Base-by-base conservation (phyloP, 257 asterid species). In the Solanum virginianum region DNA sequence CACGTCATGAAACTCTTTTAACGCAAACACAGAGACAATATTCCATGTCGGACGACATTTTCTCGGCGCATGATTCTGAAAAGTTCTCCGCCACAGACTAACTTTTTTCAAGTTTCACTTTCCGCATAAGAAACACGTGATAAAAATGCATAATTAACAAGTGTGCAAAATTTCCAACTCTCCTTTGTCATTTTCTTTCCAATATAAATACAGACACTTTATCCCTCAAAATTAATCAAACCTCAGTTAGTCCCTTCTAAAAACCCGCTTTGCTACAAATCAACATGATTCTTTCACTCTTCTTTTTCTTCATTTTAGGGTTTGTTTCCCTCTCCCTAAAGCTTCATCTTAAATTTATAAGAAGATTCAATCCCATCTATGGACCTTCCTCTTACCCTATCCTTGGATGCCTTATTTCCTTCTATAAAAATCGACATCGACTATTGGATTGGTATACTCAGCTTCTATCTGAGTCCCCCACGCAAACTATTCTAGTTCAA, bases 381-480 rank as follows among this genome's bases (percentile, higher is more conserved):
- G 10, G 80, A 32, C 80, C 68, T 54, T 7, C 49, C 1, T 59
- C 59, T 4, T 43, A 89, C 49, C 92, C 91, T 0, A 84, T 87
- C 80, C 75, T 91, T 24, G 82, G 49, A 24, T 91, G 94, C 82
- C 93, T 92, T 59, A 26, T 91, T 10, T 87, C 93, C 0, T 95
- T 92, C 90, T 93, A 92, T 89, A 85, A 90, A 53, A 95, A 95
- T 68, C 92, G 95, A 13, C 92, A 83, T 86, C 91, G 93, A 16
- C 22, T 93, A 43, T 26, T 93, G 12, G 86, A 60, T 10, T 95
- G 98, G 97, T 94, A 95, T 89, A 93, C 95, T 0, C 86, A 92
- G 5, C 91, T 95, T 16, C 26, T 95, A 13, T 79, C 92, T 7
- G 22, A 56, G 0, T 93, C 97, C 0, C 56, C 43, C 3, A 65